A percentile compares a stretch with the other conserved stretches of the same genome.
Evolutionary conservation across 148 eudicot species (phyloP).

Genomic region (Rhododendron henanense): DNA sequence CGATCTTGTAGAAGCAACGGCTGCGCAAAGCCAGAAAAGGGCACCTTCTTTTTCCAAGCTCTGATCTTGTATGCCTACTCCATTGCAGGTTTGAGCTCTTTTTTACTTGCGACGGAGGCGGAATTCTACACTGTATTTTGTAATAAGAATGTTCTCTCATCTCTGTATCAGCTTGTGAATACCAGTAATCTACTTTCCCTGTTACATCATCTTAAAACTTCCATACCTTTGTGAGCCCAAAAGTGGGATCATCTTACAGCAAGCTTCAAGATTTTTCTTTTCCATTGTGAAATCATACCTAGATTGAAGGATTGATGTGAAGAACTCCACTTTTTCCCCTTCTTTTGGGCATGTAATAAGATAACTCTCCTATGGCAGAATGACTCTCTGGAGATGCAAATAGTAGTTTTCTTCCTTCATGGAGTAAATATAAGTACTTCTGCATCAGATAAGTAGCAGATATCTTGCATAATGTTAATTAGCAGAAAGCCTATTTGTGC

Average conservation of each 20-base stretch:
- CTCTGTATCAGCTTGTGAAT: not conserved
- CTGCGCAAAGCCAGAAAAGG: slow-evolving; percentile 56
- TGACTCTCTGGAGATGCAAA: not conserved
- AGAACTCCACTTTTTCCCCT: not conserved
- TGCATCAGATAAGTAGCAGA: not conserved
- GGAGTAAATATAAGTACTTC: not conserved
- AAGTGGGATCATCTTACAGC: not conserved
- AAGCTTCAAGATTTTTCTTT: not conserved
- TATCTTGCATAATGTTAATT: not conserved
- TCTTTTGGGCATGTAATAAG: not conserved
- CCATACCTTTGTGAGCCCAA: not conserved
- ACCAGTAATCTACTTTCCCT: not conserved
- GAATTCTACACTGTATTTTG: not conserved
- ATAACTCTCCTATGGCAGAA: not conserved
- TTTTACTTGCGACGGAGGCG: not conserved
- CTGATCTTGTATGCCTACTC: slow-evolving; percentile 19
- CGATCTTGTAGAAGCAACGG: slow-evolving; percentile 57
- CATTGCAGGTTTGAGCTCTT: slow-evolving; percentile 1
- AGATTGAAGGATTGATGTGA: not conserved
- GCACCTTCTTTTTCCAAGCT: slow-evolving; percentile 76
- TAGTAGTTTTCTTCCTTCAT: not conserved
- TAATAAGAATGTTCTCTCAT: not conserved
- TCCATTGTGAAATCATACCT: not conserved
- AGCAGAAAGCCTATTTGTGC: not conserved
- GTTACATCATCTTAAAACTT: not conserved